Base-by-base conservation (phyloP, 2,329 filamentous ascomycete species). In the Fusarium torulosum region DNA sequence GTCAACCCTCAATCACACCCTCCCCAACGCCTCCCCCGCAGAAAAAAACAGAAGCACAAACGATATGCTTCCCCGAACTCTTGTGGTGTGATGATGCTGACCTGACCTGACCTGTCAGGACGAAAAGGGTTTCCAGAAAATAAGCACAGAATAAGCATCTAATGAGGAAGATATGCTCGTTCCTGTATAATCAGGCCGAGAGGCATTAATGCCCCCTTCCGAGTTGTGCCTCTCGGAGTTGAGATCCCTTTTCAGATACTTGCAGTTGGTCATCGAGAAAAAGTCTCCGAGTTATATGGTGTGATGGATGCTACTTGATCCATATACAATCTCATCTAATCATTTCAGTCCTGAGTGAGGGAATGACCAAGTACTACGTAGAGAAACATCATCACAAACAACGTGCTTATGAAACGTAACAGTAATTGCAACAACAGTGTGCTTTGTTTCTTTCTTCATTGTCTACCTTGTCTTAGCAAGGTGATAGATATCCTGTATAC, bases 81-180 rank as follows among this genome's bases (percentile, higher is more conserved):
- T 46, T 21, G 35, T 67, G 65, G 64, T 68, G 64, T 67, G 65
- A 56, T 68, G 46, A 51, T 67, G 64, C 65, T 67, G 51, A 65
- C 64, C 27, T 51, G 35, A 29, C 17, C 35, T 52, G 27, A 29
- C 27, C 27, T 29, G 17, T 19, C 59, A 43, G 53, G 50, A 47
- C 40, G 41, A 60, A 31, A 20, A 40, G 45, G 51, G 25, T 52
- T 46, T 52, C 35, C 41, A 38, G n/a, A 33, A n/a, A 51, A 37
- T 41, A 58, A 58, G 60, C 59, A 59, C 49, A 43, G 42, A 56
- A 56, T 25, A 44, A 44, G 42, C 59, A 40, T 63, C 50, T 21
- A 11, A 63, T 49, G n/a, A 21, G 44, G 41, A 33, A 31, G 33
- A 31, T 14, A n/a, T 66, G 37, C 19, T 56, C 25, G 13, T 23